Base-by-base conservation (phyloP, 306 rosid species). In the Chamaecrista fasciculata region DNA sequence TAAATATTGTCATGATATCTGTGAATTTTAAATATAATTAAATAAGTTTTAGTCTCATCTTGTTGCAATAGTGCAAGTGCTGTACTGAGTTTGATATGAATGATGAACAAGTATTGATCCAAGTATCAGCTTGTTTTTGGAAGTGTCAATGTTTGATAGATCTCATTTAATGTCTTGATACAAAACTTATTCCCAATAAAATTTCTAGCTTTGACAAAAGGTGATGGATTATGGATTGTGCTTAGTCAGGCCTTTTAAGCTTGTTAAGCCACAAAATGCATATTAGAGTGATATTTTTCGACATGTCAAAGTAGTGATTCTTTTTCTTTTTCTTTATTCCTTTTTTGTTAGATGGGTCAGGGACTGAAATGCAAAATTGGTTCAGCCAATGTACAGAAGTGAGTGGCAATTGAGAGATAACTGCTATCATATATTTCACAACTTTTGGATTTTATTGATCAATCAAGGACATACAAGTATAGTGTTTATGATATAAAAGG, bases 401-500 rank as follows among this genome's bases (percentile, higher is more conserved):
- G 20, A 34, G 51, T 4, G 5, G 33, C 36, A 62, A 14, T 29
- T 24, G 68, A 56, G 47, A 52, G 18, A 67, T 15, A 11, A 52
- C 43, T 42, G 36, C 36, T 43, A 26, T 61, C 59, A 16, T 18
- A 53, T 33, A 56, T 26, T 62, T 36, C 46, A 63, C 60, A 64
- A 36, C 57, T 11, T 9, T 26, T 55, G 69, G 6, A 70, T 55
- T 24, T 36, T 46, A 44, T 76, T 76, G 50, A 76, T 62, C 66
- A 69, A 69, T 34, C 15, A 16, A 15, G 6, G 24, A 26, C 24
- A 25, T 49, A 63, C 46, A 18, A 63, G 46, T 18, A 47, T 10
- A 33, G 33, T 24, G 21, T 53, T 53, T 24, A 31, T 52, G 18
- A 62, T 21, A 18, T 5, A 34, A 60, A 49, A 39, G 40, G 47